Evolutionary conservation across 805 yeast species (phyloP).

Genomic region (Nakazawaea ishiwadae): DNA sequence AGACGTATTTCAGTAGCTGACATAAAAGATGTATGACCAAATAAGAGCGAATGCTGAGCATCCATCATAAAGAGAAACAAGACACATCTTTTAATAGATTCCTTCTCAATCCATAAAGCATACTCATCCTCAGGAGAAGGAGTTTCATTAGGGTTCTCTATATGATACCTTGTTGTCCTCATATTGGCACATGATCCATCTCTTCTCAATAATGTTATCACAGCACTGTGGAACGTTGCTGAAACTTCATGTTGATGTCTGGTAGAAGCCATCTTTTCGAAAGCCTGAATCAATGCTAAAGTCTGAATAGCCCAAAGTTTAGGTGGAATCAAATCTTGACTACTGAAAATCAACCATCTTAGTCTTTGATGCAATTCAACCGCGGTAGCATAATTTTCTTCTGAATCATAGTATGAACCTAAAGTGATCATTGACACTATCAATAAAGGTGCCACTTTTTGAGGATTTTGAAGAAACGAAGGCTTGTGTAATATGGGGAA

Average conservation of each 20-base stretch:
- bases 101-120: conserved; percentile 21
- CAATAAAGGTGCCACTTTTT: conserved; percentile 19
- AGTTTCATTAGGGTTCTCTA: background rate
- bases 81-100: conserved; percentile 19
- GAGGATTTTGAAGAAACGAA: conserved; percentile 17
- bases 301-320: conserved; percentile 23
- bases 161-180: conserved; percentile 1
- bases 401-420: conserved; percentile 19
- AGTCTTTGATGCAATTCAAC: conserved; percentile 21
- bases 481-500: conserved; percentile 23
- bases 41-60: conserved; percentile 23
- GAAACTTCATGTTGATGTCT: conserved; percentile 22
- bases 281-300: conserved; percentile 20
- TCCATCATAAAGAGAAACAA: conserved; percentile 23
- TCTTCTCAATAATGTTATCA: conserved; percentile 17
- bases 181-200: conserved; percentile 15
- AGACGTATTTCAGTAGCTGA: conserved; percentile 22
- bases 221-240: conserved; percentile 23
- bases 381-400: conserved; percentile 18
- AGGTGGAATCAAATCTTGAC: conserved; percentile 19
- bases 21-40: conserved; percentile 17
- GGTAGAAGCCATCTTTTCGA: conserved; percentile 23
- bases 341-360: conserved; percentile 20
- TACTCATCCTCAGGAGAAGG: conserved; percentile 14
- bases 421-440: conserved; percentile 20